phyloP scores from a whole-genome alignment of 345 rosid species.

The Acer campestre region DNA sequence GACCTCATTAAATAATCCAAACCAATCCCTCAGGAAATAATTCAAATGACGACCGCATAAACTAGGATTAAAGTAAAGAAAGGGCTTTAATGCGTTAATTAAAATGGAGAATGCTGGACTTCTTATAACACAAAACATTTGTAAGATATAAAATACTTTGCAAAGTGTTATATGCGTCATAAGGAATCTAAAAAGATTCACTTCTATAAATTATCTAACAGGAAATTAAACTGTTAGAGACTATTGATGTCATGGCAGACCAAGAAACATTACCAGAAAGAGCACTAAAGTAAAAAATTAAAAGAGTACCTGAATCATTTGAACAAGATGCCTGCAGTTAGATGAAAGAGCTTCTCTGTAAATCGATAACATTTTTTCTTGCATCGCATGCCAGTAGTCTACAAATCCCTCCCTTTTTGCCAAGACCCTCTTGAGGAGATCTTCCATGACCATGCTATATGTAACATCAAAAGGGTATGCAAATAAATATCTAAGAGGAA shows the following conservation, averaged over 20 bases:
- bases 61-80: not conserved
- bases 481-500: constrained; percentile 18
- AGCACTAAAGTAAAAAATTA: constrained; percentile 14
- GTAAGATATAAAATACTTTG: constrained; percentile 9
- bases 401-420: constrained; percentile 60
- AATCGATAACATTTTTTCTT: constrained; percentile 60
- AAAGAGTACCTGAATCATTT: constrained; percentile 67
- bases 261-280: not conserved
- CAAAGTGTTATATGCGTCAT: constrained; percentile 20
- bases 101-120: not conserved
- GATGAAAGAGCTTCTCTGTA: constrained; percentile 80
- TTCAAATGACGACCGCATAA: not conserved
- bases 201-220: constrained; percentile 2
- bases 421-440: constrained; percentile 70
- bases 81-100: not conserved
- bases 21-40: not conserved
- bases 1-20: not conserved
- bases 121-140: not conserved
- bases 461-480: constrained; percentile 30
- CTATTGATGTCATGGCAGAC: not conserved
- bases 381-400: constrained; percentile 55
- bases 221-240: not conserved
- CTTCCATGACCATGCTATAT: constrained; percentile 63
- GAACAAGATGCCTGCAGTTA: constrained; percentile 59
- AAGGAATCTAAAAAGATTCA: constrained; percentile 15